Conservation (phyloP, 139 green algal species). For the Picochlorum sp. region DNA sequence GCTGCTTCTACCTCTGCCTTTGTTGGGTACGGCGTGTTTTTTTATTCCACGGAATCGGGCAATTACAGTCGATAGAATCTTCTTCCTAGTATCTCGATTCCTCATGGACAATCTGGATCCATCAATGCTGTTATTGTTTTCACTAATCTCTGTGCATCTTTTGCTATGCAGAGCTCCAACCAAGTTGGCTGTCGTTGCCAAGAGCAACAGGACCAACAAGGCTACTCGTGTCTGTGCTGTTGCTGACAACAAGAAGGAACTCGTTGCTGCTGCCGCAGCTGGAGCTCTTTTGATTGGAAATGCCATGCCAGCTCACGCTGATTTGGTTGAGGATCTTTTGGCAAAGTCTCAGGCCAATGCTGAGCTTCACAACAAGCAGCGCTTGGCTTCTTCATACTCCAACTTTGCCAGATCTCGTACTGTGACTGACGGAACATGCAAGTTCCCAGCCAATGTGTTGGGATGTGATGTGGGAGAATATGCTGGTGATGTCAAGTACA, state of each 20-base stretch:
- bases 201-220: constrained; percentile 3
- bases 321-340: constrained; percentile 41
- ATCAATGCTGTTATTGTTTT: too few relatives aligned
- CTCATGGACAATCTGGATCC: too few relatives aligned
- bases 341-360: constrained; percentile 56
- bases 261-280: not conserved
- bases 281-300: not conserved
- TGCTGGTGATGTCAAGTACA: constrained; percentile 49
- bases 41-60: too few relatives aligned
- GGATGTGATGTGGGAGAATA: constrained; percentile 51
- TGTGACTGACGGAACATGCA: constrained; percentile 52
- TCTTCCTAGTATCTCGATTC: too few relatives aligned
- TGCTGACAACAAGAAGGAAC: not conserved
- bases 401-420: constrained; percentile 56
- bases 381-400: constrained; percentile 48
- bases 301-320: constrained; percentile 11
- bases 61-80: too few relatives aligned
- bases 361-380: constrained; percentile 64
- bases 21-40: not conserved
- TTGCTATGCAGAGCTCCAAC: too few relatives aligned
- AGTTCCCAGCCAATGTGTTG: constrained; percentile 57
- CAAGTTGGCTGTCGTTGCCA: not conserved
- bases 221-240: not conserved
- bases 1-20: constrained; percentile 2
- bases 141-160: too few relatives aligned